phyloP scores from a whole-genome alignment of 2,329 filamentous ascomycete genomes.

The Orbilia blumenaviensis region DNA sequence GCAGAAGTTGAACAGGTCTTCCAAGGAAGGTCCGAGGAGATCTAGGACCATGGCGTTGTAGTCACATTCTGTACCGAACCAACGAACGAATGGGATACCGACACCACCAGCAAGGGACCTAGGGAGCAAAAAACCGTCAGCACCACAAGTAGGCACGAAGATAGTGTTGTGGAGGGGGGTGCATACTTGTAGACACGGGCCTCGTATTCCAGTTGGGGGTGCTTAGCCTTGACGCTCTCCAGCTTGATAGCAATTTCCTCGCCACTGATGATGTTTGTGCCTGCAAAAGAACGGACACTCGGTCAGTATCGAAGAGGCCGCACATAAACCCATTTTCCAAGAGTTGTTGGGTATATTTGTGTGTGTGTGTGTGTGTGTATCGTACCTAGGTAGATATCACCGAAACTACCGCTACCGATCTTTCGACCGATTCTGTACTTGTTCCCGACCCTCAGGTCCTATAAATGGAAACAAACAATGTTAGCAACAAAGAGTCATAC shows the following conservation, averaged over 20 bases:
- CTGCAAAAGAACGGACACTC: constrained; percentile 62
- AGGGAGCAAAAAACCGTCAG: constrained; percentile 59
- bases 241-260: constrained; percentile 99
- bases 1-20: constrained; percentile 99
- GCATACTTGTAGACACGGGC: constrained; percentile 84
- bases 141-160: not conserved
- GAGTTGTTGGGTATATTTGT: too few species aligned
- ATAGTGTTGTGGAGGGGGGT: not conserved
- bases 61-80: constrained; percentile 99
- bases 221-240: constrained; percentile 99
- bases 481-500: too few species aligned
- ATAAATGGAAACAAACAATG: constrained; percentile 38
- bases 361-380: constrained; percentile 5
- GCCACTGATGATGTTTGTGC: constrained; percentile 99
- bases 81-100: constrained; percentile 97
- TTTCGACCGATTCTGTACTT: constrained; percentile 99
- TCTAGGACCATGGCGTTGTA: constrained; percentile 99
- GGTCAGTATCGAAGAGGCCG: constrained; percentile 18
- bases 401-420: constrained; percentile 96
- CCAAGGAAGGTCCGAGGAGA: constrained; percentile 90
- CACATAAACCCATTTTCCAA: not conserved
- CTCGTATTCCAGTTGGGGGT: constrained; percentile 98
- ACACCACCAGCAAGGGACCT: constrained; percentile 91
- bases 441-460: constrained; percentile 99
- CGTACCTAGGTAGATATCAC: constrained; percentile 90